Evolutionary conservation across 2,329 filamentous ascomycete species (phyloP), one percentile per base, ranked within the genome.

Genomic region (Thielaviopsis euricoi): DNA sequence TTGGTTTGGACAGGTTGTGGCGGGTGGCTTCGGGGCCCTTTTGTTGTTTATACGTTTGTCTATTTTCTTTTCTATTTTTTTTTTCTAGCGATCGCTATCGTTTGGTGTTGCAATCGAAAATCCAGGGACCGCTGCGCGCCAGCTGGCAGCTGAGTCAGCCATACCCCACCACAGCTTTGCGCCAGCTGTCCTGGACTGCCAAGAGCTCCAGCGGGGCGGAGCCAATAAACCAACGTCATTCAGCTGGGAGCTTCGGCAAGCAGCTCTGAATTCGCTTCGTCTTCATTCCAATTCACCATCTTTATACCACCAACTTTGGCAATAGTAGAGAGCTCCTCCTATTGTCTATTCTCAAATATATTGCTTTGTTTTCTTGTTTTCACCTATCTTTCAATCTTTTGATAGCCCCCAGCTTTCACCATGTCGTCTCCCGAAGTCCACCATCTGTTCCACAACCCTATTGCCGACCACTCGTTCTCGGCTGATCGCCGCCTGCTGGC

Each of bases 391-490:
- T 23, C 23, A 9, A 52, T 10, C 7, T 5, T n/a, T 17, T 40
- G 76, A 53, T 25, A 55, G 12, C 43, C 61, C 60, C 40, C 56
- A 54, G 56, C 19, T 56, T 57, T 62, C 70, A 78, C 56, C 61
- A 97, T 97, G 91, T 77, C 87, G 58, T 71, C 85, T 61, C 88
- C 90, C 63, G 88, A 97, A 78, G 87, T 95, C 60, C 89, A 97
- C 74, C 90, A 97, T 68, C 85, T 98, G 64, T 98, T 98, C 76
- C 89, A 97, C 75, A 83, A 86, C 65, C 89, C 91, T 62, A 96
- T 98, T 68, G 88, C 89, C 64, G 93, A 98, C 76, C 93, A 98
- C 73, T 96, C 91, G 59, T 98, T 98, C 81, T 95, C 90, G 63
- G 83, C 89, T 62, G 93, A 98, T 74, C 87, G 84, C 69, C 76